A percentile compares a stretch with the other conserved stretches of the same genome.
Evolutionary conservation across 306 rosid genomes (phyloP).

Genomic region (Argentina anserina): DNA sequence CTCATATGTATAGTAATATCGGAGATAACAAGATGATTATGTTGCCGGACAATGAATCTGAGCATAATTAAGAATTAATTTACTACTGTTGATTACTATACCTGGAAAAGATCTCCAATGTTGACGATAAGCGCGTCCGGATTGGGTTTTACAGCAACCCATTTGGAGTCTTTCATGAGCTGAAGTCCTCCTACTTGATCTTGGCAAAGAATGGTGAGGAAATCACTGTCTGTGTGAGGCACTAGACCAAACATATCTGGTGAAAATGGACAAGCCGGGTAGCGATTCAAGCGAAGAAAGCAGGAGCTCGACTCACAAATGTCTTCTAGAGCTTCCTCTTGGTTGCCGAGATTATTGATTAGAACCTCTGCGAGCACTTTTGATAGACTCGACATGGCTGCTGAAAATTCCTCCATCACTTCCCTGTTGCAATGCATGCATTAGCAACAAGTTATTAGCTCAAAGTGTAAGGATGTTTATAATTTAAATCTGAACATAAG

Average conservation of each 20-base stretch:
- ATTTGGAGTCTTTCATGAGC: conserved; percentile 82
- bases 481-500: background rate
- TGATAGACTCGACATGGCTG: conserved; percentile 67
- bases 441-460: conserved; percentile 16
- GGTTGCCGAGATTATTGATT: conserved; percentile 55
- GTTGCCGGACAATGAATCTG: conserved; percentile 9
- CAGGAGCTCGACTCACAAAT: conserved; percentile 70
- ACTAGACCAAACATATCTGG: conserved; percentile 62
- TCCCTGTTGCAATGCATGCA: conserved; percentile 44
- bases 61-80: background rate
- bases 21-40: conserved; percentile 1
- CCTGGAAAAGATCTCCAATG: conserved; percentile 96
- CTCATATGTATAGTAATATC: background rate
- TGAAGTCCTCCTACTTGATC: conserved; percentile 90
- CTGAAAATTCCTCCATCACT: conserved; percentile 67
- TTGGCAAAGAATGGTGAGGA: conserved; percentile 78
- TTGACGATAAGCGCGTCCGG: conserved; percentile 79
- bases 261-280: conserved; percentile 63
- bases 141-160: conserved; percentile 87
- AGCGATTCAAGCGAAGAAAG: conserved; percentile 80
- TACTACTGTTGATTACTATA: conserved; percentile 14
- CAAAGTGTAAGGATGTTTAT: background rate
- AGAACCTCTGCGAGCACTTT: conserved; percentile 63
- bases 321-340: conserved; percentile 42
- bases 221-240: conserved; percentile 94